Conservation (phyloP, 225 moss, liverwort and hornwort genomes). For the Anthoceros angustus region DNA sequence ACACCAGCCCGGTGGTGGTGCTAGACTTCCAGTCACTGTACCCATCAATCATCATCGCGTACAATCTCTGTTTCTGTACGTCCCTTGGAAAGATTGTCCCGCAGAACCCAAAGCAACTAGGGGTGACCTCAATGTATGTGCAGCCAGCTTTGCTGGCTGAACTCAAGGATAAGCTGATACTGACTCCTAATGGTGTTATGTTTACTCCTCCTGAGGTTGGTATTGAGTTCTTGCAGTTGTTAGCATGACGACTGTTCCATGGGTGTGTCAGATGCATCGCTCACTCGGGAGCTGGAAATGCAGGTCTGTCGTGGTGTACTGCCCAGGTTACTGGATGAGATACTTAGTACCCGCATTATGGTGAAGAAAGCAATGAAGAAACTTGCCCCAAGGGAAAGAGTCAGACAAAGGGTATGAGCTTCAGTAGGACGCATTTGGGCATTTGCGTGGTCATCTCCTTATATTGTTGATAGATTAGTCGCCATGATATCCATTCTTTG, state of each 20-base stretch:
- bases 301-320: constrained; percentile 89
- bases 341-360: constrained; percentile 90
- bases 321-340: constrained; percentile 81
- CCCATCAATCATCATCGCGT: constrained; percentile 98
- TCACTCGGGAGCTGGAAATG: background rate
- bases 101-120: constrained; percentile 73
- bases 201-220: constrained; percentile 60
- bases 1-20: constrained; percentile 94
- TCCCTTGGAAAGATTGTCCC: constrained; percentile 78
- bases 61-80: constrained; percentile 93
- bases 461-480: no score
- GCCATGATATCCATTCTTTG: background rate
- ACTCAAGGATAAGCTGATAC: constrained; percentile 71
- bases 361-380: constrained; percentile 99
- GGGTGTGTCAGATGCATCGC: background rate
- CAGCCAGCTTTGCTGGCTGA: constrained; percentile 44
- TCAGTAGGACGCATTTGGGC: background rate
- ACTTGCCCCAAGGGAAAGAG: constrained; percentile 56
- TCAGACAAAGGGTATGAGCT: constrained; percentile 62
- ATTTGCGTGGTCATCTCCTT: background rate
- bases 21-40: constrained; percentile 96
- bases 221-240: background rate
- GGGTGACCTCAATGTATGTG: constrained; percentile 52
- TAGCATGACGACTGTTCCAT: background rate
- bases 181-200: constrained; percentile 89